Percentiles rank a stretch among this genome's conserved stretches.
These are phyloP conservation scores for Rhodamnia rubescens DNA, from an alignment of 345 rosid genomes.

Conservation along the genomic window DNA sequence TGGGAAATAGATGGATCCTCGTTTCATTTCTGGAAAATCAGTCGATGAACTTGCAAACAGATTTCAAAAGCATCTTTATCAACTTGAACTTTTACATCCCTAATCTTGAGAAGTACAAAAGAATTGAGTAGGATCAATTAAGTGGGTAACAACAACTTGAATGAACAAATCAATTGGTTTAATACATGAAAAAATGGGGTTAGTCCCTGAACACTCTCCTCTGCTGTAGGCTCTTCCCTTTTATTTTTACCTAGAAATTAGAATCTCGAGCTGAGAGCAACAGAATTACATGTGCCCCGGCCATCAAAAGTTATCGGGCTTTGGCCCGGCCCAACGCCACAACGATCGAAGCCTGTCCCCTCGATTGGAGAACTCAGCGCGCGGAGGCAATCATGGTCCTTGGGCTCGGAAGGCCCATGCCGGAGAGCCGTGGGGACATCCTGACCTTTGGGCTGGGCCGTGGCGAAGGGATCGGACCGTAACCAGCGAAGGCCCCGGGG, in stretches of 20 bases:
- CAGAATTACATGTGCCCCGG: background rate
- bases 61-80: background rate
- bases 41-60: background rate
- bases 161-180: background rate
- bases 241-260: background rate
- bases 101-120: background rate
- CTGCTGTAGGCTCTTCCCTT: background rate
- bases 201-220: background rate
- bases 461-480: constrained; percentile 85
- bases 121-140: no score
- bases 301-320: background rate
- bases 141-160: background rate
- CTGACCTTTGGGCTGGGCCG: constrained; percentile 67
- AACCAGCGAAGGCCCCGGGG: constrained; percentile 11
- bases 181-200: background rate
- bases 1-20: background rate
- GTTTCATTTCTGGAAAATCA: background rate
- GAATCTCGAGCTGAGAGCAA: background rate
- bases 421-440: constrained; percentile 67
- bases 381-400: constrained; percentile 8
- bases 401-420: constrained; percentile 80
- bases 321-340: background rate
- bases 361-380: background rate
- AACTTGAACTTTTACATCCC: background rate
- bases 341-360: background rate